Evolutionary conservation across 176 grass and related monocot species (phyloP), one percentile per base, ranked within the genome.

Genomic region (Bolboschoenus planiculmis): DNA sequence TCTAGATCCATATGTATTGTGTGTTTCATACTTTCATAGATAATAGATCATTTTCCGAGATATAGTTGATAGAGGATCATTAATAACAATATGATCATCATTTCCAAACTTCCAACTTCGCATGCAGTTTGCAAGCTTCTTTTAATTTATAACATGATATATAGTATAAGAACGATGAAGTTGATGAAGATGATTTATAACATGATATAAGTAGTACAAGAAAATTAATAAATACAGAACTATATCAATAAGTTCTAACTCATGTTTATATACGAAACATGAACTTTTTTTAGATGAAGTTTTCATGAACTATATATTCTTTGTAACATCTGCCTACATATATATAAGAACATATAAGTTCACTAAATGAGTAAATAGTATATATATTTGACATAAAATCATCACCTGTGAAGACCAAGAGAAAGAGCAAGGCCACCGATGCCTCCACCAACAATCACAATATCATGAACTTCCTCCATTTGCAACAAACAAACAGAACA

Each of bases 391-490:
- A 86, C 30, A 26, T 14, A 8, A 15, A 46, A 16, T 62, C n/a
- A 29, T 39, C 0, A 86, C 85, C 85, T 86, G 44, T 86, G 89
- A 43, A 91, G 86, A 31, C 53, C 84, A 9, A 91, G 84, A 14
- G 90, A 50, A 7, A 87, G 79, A 85, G 87, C 87, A 5, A 91
- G 87, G 36, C 87, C 90, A 42, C 87, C 60, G 83, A 91, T 86
- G 50, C 90, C 87, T 15, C 81, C 87, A n/a, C 90, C 84, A 37
- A 84, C 74, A 78, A 91, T 88, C 18, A 91, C 84, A 40, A 86
- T 81, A 58, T 71, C 73, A 48, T 88, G 86, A 23, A 43, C 14
- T 80, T 78, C 84, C 30, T 24, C 42, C 83, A 40, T 80, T 80
- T 76, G 10, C 6, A 44, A 4, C 15, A 23, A 4, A 8, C 2